phyloP scores from a whole-genome alignment of 345 rosid species.

The Melaleuca quinquenervia region DNA sequence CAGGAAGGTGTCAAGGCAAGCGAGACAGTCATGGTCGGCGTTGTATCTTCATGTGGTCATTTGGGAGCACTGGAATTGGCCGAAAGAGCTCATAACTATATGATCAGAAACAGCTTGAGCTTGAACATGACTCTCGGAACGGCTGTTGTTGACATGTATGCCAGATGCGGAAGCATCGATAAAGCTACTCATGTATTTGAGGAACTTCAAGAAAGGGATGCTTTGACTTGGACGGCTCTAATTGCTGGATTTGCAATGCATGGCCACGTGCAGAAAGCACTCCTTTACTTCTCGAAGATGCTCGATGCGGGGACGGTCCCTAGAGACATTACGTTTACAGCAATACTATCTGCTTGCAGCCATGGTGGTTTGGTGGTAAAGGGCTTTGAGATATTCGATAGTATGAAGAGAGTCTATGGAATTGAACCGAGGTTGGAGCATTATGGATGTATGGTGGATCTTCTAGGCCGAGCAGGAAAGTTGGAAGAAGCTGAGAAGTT shows the following conservation, averaged over 20 bases:
- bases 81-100: conserved; percentile 44
- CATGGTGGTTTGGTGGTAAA: conserved; percentile 55
- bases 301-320: conserved; percentile 31
- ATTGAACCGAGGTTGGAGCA: conserved; percentile 64
- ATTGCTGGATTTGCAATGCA: conserved; percentile 64
- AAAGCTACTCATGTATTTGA: conserved; percentile 42
- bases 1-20: conserved; percentile 37
- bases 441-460: conserved; percentile 71
- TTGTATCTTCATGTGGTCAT: conserved; percentile 60
- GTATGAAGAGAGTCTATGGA: conserved; percentile 30
- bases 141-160: conserved; percentile 64
- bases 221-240: conserved; percentile 53
- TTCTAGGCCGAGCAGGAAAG: conserved; percentile 71
- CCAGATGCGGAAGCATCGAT: conserved; percentile 52
- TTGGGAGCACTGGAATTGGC: conserved; percentile 54
- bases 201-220: conserved; percentile 38
- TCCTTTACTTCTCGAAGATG: conserved; percentile 40
- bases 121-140: conserved; percentile 57
- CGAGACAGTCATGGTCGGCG: conserved; percentile 64
- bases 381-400: conserved; percentile 49
- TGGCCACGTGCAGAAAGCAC: conserved; percentile 40
- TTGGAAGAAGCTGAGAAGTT: conserved; percentile 58
- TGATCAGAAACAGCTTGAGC: conserved; percentile 21
- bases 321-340: conserved; percentile 50
- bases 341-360: conserved; percentile 64